A percentile compares a stretch with the other conserved stretches of the same genome.
Conservation (phyloP, 1,284 basidiomycete species). For the Anthracocystis panici-leucophaei region DNA sequence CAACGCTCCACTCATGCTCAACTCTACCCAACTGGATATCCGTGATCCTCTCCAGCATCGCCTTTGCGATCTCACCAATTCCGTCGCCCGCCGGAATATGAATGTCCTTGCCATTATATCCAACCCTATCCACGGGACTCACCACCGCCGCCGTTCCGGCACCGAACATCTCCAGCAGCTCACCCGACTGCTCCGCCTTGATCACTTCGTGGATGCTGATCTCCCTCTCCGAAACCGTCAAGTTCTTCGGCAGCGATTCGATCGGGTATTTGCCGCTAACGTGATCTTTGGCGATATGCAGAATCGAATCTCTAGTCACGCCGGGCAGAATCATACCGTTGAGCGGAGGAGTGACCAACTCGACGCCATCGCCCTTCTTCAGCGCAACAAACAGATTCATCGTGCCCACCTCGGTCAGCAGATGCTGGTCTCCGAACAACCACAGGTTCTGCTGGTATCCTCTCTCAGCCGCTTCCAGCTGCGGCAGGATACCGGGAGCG, state of each 20-base stretch:
- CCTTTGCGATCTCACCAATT: conserved; percentile 85
- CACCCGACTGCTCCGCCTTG: conserved; percentile 78
- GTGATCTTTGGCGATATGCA: conserved; percentile 84
- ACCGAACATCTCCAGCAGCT: conserved; percentile 91
- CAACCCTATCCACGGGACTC: conserved; percentile 76
- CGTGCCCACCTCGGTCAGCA: conserved; percentile 76
- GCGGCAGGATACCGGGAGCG: conserved; percentile 73
- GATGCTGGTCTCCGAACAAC: conserved; percentile 75
- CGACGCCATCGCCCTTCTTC: conserved; percentile 77
- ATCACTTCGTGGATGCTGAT: conserved; percentile 91
- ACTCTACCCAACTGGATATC: conserved; percentile 90
- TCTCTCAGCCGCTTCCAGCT: conserved; percentile 82
- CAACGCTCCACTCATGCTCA: conserved; percentile 81
- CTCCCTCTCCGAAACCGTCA: conserved; percentile 84
- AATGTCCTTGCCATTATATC: conserved; percentile 87
- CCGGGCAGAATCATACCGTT: conserved; percentile 97
- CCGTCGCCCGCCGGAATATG: conserved; percentile 84
- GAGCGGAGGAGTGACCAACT: conserved; percentile 77
- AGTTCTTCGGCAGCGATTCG: conserved; percentile 70
- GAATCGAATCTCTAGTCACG: conserved; percentile 87
- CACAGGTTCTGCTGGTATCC: conserved; percentile 97
- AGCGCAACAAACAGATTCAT: conserved; percentile 97
- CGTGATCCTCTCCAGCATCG: conserved; percentile 85
- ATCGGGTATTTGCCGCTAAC: conserved; percentile 73
- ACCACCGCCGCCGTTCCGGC: conserved; percentile 78